Base-by-base conservation (phyloP, 306 rosid genomes). In the Quercus cerris region DNA sequence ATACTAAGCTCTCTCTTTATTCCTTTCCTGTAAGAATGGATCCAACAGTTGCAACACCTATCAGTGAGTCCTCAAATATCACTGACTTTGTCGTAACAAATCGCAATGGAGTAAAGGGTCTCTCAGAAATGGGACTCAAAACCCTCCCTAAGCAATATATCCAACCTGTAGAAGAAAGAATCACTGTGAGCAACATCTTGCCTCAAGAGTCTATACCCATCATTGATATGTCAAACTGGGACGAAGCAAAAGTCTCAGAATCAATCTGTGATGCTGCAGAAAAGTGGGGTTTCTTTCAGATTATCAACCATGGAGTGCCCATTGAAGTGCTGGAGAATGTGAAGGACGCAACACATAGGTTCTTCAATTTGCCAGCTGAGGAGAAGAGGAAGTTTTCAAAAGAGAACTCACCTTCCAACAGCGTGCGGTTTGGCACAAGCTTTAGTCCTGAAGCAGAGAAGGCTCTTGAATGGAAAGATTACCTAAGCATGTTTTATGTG, bases 231-330 rank as follows among this genome's bases (percentile, higher is more conserved):
- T 80, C 86, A 10, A 81, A 81, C 4, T 78, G 81, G 82, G 85
- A 76, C 11, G 88, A 87, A 41, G 78, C 78, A 17, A 49, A 86
- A 49, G 81, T 79, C 1, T 54, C 13, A n/a, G 79, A 89, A 3
- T 67, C 80, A 4, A 83, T 91, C 15, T 87, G 93, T 67, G 80
- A 81, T 52, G 96, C 91, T 1, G 93, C 97, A 30, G 87, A 86
- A 76, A 87, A 81, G 23, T 91, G 90, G 90, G 93, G 93, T 0
- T 89, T 91, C 80, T 91, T 91, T 57, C 97, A 87, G 49, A 38
- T 91, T 10, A 73, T 81, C 19, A 87, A 89, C 30, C 97, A 89
- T 64, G 97, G 93, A 6, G 85, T 91, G 23, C 89, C 93, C 15
- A 8, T 28, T 28, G 30, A 28, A 28, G 30, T 28, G 30, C 30